Conservation (phyloP, 1,284 basidiomycete genomes). For the Leccinum cinnamomeum region DNA sequence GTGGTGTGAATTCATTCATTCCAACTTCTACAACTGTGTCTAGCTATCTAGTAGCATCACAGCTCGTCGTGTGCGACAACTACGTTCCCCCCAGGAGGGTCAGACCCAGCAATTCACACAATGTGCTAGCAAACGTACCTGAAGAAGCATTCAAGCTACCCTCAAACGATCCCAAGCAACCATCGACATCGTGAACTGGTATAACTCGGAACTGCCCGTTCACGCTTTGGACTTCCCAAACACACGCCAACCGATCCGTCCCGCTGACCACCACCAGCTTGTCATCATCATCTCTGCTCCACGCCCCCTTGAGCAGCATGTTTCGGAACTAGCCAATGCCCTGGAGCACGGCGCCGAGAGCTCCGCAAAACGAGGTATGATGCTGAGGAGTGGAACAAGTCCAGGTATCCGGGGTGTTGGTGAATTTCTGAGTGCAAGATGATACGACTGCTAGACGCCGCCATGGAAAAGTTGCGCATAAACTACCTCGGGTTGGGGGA, state of each 20-base stretch:
- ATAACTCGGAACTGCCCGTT: slow-evolving; percentile 62
- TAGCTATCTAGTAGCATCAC: slow-evolving; percentile 23
- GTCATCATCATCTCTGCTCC: slow-evolving; percentile 77
- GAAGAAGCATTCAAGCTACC: no score
- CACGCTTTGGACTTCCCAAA: slow-evolving; percentile 87
- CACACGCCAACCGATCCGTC: slow-evolving; percentile 82
- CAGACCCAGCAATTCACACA: no score
- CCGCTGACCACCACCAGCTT: slow-evolving; percentile 75
- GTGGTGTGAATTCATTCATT: slow-evolving; percentile 4
- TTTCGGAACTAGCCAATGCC: slow-evolving; percentile 91
- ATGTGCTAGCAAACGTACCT: no score
- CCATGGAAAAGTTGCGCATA: slow-evolving; percentile 81
- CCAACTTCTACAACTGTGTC: no score
- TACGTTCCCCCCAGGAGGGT: slow-evolving; percentile 39
- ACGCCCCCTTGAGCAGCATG: slow-evolving; percentile 75
- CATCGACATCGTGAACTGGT: slow-evolving; percentile 51
- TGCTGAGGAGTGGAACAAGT: slow-evolving; percentile 72
- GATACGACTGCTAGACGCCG: slow-evolving; percentile 84
- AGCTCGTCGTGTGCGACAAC: slow-evolving; percentile 49
- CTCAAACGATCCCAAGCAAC: no score
- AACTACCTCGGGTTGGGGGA: slow-evolving; percentile 59
- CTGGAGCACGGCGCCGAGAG: slow-evolving; percentile 50
- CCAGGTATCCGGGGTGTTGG: slow-evolving; percentile 51
- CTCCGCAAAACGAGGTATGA: slow-evolving; percentile 77
- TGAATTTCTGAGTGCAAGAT: slow-evolving; percentile 62